Evolutionary conservation across 768 basidiomycete species (phyloP), one percentile per base, ranked within the genome.

Genomic region (Amanita inopinata): DNA sequence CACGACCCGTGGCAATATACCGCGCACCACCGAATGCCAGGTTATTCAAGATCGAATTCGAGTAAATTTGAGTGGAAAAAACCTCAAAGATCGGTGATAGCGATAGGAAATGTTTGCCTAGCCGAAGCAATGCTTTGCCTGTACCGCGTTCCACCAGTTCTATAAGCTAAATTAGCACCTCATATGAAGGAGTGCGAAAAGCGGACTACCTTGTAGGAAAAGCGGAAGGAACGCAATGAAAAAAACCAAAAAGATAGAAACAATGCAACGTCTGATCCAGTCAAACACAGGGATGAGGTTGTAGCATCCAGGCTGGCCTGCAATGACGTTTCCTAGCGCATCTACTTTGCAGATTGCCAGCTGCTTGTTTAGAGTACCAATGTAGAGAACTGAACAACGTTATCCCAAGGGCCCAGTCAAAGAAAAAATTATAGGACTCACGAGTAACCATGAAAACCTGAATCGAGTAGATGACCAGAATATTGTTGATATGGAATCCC

Each of bases 401-500:
- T 20, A 45, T 42, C 17, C 23, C 38, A 43, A 47, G 17, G 47
- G 7, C 14, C 14, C 19, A 31, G 24, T 19, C 43, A 46, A 1
- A 9, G 18, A 18, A 44, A 47, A 32, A 18, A 40, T 30, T 37
- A 11, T 36, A 44, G 44, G 2, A 80, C 88, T 62, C 56, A 91
- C 88, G 56, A 14, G 90, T 90, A 43, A 97, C 69, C 90, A 98
- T 96, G 73, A 99, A 98, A 43, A 94, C 74, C 59, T 96, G 92
- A 41, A 99, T 90, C 18, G 96, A 97, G 62, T 90, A 83, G 53
- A 99, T 98, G 66, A 99, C 93, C 58, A 99, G 70, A 55, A 98
- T 98, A 60, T 99, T 98, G 74, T 99, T 99, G 71, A 99, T 80
- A 61, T 99, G 96, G 83, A 99, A 99, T 56, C 90, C 96, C 43